A percentile compares a stretch with the other conserved stretches of the same genome.
These are phyloP conservation scores for Kodamaea alishanica DNA, from an alignment of 1,139 yeast species.

Conservation along the genomic window DNA sequence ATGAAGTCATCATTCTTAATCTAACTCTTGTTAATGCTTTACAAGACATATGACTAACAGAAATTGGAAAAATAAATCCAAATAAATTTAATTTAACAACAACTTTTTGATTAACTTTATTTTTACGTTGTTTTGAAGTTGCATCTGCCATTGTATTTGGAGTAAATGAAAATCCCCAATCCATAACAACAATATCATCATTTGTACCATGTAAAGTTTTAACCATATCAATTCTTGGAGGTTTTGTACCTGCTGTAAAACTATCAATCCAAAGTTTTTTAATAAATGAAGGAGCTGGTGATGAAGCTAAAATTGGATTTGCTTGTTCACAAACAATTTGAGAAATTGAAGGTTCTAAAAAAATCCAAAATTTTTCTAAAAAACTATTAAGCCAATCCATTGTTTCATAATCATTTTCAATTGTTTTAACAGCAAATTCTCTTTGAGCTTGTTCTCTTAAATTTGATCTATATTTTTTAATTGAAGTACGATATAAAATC, in stretches of 20 bases:
- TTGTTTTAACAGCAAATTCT: slow-evolving; percentile 72
- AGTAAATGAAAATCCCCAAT: slow-evolving; percentile 85
- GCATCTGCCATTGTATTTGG: slow-evolving; percentile 87
- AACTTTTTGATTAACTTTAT: slow-evolving; percentile 75
- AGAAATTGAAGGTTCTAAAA: slow-evolving; percentile 84
- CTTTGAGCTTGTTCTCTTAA: slow-evolving; percentile 81
- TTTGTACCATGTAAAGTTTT: slow-evolving; percentile 85
- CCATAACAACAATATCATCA: slow-evolving; percentile 93
- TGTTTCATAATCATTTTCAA: slow-evolving; percentile 86
- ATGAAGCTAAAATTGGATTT: slow-evolving; percentile 73
- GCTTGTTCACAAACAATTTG: slow-evolving; percentile 82
- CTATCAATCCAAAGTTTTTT: slow-evolving; percentile 81
- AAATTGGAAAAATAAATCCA: slow-evolving; percentile 62
- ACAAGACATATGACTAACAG: slow-evolving; percentile 60
- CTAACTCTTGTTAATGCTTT: slow-evolving; percentile 72
- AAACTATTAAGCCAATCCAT: slow-evolving; percentile 93
- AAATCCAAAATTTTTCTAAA: slow-evolving; percentile 86
- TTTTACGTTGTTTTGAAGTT: slow-evolving; percentile 77
- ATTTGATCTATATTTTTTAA: slow-evolving; percentile 70
- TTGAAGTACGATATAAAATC: slow-evolving; percentile 74
- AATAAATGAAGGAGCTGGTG: slow-evolving; percentile 79
- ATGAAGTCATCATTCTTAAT: slow-evolving; percentile 81
- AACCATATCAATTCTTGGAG: slow-evolving; percentile 86
- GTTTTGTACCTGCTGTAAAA: slow-evolving; percentile 90
- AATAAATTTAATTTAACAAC: slow-evolving; percentile 65